These are phyloP conservation scores for Acacia pycnantha DNA, from an alignment of 331 rosid species.

Conservation along the genomic window DNA sequence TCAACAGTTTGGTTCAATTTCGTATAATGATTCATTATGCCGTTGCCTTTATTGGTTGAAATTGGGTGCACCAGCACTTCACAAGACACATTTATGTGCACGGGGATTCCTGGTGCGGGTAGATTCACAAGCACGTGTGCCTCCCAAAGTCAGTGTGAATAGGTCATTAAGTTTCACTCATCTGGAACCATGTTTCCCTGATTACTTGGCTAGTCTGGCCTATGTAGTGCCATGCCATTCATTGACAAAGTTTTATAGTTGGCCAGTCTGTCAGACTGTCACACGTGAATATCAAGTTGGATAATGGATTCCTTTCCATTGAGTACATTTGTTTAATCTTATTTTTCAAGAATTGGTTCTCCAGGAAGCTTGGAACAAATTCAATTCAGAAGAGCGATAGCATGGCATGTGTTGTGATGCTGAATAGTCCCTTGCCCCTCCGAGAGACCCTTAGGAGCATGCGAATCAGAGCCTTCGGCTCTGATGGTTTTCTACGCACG, in stretches of 20 bases:
- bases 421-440: not conserved
- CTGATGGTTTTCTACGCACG: slow-evolving; percentile 1
- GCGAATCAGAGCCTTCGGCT: not conserved
- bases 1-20: not conserved
- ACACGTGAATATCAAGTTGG: not conserved
- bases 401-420: slow-evolving; percentile 14
- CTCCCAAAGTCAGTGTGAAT: slow-evolving; percentile 2
- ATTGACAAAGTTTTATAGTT: not conserved
- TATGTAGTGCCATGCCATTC: not conserved
- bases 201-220: slow-evolving; percentile 11
- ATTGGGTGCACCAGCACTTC: slow-evolving; percentile 19
- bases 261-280: not conserved
- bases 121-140: slow-evolving; percentile 6
- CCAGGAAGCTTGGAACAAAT: slow-evolving; percentile 92
- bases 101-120: not conserved
- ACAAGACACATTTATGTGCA: slow-evolving; percentile 2
- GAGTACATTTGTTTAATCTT: not conserved
- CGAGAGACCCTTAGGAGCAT: not conserved
- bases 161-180: not conserved
- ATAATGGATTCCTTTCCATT: not conserved
- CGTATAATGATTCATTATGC: slow-evolving; percentile 6
- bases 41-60: slow-evolving; percentile 19
- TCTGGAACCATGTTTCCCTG: slow-evolving; percentile 8
- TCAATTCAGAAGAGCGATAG: slow-evolving; percentile 83
- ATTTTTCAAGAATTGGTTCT: not conserved